phyloP scores from a whole-genome alignment of 805 yeast genomes.

The Lipomyces spencermartinsiae region DNA sequence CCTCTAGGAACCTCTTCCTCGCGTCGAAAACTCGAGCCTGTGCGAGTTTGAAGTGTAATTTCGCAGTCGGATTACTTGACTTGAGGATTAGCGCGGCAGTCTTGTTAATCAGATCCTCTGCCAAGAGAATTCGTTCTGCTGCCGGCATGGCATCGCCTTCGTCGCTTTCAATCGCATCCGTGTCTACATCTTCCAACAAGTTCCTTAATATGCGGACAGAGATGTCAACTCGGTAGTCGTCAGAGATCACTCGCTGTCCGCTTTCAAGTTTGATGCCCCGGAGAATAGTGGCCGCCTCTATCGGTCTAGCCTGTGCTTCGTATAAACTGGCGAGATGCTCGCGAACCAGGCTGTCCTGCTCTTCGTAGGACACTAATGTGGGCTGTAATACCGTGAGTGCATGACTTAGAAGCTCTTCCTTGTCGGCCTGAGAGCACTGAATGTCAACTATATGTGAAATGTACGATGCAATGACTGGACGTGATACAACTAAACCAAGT shows the following conservation, averaged over 20 bases:
- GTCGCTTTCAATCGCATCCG: conserved; percentile 7
- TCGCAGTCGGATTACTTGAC: conserved; percentile 26
- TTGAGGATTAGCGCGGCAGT: conserved; percentile 41
- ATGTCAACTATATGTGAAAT: conserved; percentile 9
- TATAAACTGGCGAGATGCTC: conserved; percentile 41
- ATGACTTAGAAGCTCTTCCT: conserved; percentile 11
- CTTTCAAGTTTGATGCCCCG: conserved; percentile 40
- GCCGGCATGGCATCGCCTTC: conserved; percentile 22
- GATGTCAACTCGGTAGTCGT: conserved; percentile 38
- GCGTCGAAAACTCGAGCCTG: conserved; percentile 46
- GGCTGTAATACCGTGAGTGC: conserved; percentile 33
- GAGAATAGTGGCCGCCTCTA: conserved; percentile 41
- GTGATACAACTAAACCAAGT: conserved; percentile 32
- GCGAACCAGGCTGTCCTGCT: conserved; percentile 40
- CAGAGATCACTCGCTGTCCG: conserved; percentile 38
- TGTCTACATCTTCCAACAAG: conserved; percentile 42
- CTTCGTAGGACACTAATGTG: conserved; percentile 38
- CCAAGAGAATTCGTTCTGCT: conserved; percentile 33
- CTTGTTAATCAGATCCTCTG: conserved; percentile 40
- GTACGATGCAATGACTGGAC: conserved; percentile 32
- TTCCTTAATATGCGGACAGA: conserved; percentile 42
- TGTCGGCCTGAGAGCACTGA: neutral
- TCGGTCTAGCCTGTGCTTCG: conserved; percentile 32
- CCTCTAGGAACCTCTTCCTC: conserved; percentile 43
- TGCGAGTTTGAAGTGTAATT: conserved; percentile 42